Evolutionary conservation across 805 yeast genomes (phyloP).

Genomic region (Zygotorulaspora florentina): DNA sequence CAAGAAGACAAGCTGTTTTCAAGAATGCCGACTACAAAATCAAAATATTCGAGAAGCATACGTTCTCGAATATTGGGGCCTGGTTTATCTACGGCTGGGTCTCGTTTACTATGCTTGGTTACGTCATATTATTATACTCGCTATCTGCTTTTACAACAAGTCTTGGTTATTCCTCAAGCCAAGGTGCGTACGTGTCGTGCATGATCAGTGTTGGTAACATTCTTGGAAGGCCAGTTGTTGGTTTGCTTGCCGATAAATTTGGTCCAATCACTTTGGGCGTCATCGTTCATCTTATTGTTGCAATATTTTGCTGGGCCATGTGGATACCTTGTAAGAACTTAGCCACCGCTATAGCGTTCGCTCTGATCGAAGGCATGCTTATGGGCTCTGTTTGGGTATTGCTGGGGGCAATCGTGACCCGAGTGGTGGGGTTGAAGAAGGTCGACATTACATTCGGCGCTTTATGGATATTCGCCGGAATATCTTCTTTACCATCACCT

Average conservation of each 20-base stretch:
- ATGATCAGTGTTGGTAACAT: slow-evolving; percentile 55
- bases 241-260: slow-evolving; percentile 45
- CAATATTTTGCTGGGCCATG: slow-evolving; percentile 43
- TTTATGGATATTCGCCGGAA: slow-evolving; percentile 51
- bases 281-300: slow-evolving; percentile 37
- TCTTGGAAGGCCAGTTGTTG: slow-evolving; percentile 52
- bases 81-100: slow-evolving; percentile 41
- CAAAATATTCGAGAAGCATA: slow-evolving; percentile 40
- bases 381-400: slow-evolving; percentile 62
- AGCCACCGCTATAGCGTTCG: slow-evolving; percentile 51
- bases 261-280: slow-evolving; percentile 50
- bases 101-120: slow-evolving; percentile 53
- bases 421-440: slow-evolving; percentile 50
- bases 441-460: slow-evolving; percentile 46
- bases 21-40: slow-evolving; percentile 16
- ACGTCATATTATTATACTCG: slow-evolving; percentile 53
- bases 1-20: slow-evolving; percentile 30
- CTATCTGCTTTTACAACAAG: slow-evolving; percentile 56
- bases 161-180: slow-evolving; percentile 50
- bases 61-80: slow-evolving; percentile 40
- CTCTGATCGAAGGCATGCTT: slow-evolving; percentile 47
- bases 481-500: slow-evolving; percentile 52
- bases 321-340: slow-evolving; percentile 55
- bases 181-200: slow-evolving; percentile 56
- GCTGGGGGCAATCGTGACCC: slow-evolving; percentile 46